Evolutionary conservation across 352 stramenopile species (phyloP).

Genomic region (Thraustotheca clavata): DNA sequence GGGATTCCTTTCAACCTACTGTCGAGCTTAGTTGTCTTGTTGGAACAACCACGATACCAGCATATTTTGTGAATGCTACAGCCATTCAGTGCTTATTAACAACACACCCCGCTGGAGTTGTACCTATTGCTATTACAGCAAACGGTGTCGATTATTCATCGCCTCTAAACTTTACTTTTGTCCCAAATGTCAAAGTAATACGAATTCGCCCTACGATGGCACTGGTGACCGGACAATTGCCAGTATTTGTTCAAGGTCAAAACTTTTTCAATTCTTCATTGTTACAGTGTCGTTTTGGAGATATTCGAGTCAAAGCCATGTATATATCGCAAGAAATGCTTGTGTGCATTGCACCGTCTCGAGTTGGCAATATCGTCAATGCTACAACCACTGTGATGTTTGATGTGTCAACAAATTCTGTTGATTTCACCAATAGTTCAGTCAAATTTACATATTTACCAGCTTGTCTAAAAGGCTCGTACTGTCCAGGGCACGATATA

Average conservation of each 20-base stretch:
- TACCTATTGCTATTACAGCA: slow-evolving; percentile 68
- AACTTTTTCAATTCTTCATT: slow-evolving; percentile 91
- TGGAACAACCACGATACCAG: slow-evolving; percentile 28
- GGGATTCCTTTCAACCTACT: slow-evolving; percentile 49
- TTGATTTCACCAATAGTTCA: slow-evolving; percentile 71
- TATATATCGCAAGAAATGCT: slow-evolving; percentile 73
- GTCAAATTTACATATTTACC: slow-evolving; percentile 70
- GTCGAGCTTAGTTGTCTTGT: slow-evolving; percentile 52
- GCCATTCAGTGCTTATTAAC: slow-evolving; percentile 59
- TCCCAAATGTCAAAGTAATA: slow-evolving; percentile 76
- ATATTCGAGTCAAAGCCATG: slow-evolving; percentile 46
- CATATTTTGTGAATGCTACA: slow-evolving; percentile 35
- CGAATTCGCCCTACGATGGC: slow-evolving; percentile 63
- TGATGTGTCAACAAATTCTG: slow-evolving; percentile 79
- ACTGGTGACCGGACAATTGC: slow-evolving; percentile 62
- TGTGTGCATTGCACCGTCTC: slow-evolving; percentile 68
- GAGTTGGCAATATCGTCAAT: slow-evolving; percentile 36
- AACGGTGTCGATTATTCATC: slow-evolving; percentile 70
- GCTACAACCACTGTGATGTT: slow-evolving; percentile 47
- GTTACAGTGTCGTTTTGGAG: slow-evolving; percentile 85
- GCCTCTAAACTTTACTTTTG: slow-evolving; percentile 60
- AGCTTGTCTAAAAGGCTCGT: slow-evolving; percentile 45
- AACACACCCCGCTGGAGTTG: slow-evolving; percentile 38
- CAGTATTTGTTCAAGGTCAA: slow-evolving; percentile 86
- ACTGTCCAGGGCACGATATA: slow-evolving; percentile 48